Evolutionary conservation across 768 basidiomycete genomes (phyloP).

Genomic region (Russula dissimulans): DNA sequence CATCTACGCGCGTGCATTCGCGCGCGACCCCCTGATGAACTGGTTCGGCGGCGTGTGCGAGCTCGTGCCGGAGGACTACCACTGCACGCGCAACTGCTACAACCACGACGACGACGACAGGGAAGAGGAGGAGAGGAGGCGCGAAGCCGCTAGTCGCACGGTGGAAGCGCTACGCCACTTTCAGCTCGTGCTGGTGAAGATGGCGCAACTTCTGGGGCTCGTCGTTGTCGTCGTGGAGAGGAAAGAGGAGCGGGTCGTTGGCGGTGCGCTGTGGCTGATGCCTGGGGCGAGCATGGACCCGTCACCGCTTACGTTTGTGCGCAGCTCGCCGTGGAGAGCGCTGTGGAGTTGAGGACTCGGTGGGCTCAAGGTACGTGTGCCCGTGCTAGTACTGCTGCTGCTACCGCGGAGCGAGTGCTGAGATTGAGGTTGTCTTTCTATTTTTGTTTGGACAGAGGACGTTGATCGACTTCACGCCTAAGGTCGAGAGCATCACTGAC

Average conservation of each 20-base stretch:
- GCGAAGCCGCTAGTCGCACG: not conserved
- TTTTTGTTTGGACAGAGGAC: not conserved
- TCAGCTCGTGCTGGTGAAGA: slow-evolving; percentile 13
- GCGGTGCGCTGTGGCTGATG: slow-evolving; percentile 18
- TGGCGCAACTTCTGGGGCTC: slow-evolving; percentile 8
- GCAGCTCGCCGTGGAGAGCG: slow-evolving; percentile 11
- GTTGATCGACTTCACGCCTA: slow-evolving; percentile 7
- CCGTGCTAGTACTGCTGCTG: not conserved
- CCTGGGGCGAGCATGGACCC: slow-evolving; percentile 16
- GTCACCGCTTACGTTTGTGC: slow-evolving; percentile 7
- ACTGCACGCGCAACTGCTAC: not conserved
- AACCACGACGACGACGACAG: not conserved
- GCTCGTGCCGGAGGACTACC: not conserved
- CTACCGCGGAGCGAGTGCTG: not conserved
- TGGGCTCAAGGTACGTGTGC: slow-evolving; percentile 15
- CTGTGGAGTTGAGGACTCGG: slow-evolving; percentile 16
- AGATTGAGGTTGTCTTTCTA: no score
- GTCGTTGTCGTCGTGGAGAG: slow-evolving; percentile 13
- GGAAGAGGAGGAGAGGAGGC: not conserved
- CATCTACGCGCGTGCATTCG: slow-evolving; percentile 19
- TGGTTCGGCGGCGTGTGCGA: slow-evolving; percentile 17
- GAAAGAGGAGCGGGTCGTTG: slow-evolving; percentile 19
- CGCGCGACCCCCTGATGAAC: slow-evolving; percentile 20
- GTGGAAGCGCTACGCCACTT: slow-evolving; percentile 13
- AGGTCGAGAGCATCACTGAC: slow-evolving; percentile 6